Percentiles rank a stretch among this genome's conserved stretches.
phyloP scores from a whole-genome alignment of 139 green algal species.

The Limnomonas spitsbergensis region DNA sequence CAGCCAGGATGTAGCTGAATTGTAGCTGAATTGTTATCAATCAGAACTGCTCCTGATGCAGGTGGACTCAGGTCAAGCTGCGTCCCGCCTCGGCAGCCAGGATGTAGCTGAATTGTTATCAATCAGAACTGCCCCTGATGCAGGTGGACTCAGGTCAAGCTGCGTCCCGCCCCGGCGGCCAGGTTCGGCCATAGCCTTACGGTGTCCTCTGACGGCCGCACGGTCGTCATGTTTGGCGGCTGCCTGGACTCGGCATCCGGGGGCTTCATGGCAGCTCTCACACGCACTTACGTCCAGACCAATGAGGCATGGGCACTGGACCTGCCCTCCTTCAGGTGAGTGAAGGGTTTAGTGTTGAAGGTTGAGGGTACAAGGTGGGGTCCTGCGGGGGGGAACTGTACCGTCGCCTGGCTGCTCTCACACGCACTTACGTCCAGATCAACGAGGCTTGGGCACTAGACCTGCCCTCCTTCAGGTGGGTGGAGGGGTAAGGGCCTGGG shows the following conservation, averaged over 20 bases:
- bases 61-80: no score
- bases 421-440: slow-evolving; percentile 43
- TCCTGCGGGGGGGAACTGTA: no score
- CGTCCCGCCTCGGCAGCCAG: no score
- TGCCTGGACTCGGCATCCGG: slow-evolving; percentile 35
- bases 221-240: slow-evolving; percentile 43
- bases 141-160: neutral
- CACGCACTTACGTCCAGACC: slow-evolving; percentile 43
- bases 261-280: slow-evolving; percentile 36
- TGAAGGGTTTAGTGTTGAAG: no score
- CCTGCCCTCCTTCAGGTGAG: slow-evolving; percentile 40
- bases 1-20: no score
- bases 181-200: slow-evolving; percentile 8
- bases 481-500: no score
- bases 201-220: neutral
- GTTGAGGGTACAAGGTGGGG: no score
- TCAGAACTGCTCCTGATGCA: no score
- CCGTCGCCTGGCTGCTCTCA: slow-evolving; percentile 42
- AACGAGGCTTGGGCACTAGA: slow-evolving; percentile 46
- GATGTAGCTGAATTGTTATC: no score
- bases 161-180: neutral
- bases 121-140: no score
- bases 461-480: slow-evolving; percentile 39
- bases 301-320: slow-evolving; percentile 46
- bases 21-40: no score